Conservation (phyloP, 768 basidiomycete species). For the Agrocybe pediades region DNA sequence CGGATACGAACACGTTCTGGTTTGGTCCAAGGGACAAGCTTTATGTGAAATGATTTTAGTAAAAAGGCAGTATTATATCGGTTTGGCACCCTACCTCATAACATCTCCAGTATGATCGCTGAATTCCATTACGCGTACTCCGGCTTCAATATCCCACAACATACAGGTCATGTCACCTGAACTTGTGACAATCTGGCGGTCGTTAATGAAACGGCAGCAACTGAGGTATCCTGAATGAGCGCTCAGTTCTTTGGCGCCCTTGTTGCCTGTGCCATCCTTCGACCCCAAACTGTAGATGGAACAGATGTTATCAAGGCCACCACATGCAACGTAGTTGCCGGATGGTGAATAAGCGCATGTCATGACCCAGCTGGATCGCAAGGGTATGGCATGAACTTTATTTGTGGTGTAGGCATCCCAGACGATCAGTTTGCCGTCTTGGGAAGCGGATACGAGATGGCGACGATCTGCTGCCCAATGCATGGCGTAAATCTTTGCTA, state of each 20-base stretch:
- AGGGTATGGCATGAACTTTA: slow-evolving; percentile 98
- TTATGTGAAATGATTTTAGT: slow-evolving; percentile 14
- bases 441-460: slow-evolving; percentile 98
- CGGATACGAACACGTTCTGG: slow-evolving; percentile 95
- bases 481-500: slow-evolving; percentile 99
- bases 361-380: slow-evolving; percentile 99
- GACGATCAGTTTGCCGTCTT: slow-evolving; percentile 98
- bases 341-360: slow-evolving; percentile 98
- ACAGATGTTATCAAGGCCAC: slow-evolving; percentile 98
- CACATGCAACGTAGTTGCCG: slow-evolving; percentile 97
- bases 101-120: slow-evolving; percentile 99
- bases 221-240: slow-evolving; percentile 98
- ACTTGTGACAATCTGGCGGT: slow-evolving; percentile 96
- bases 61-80: slow-evolving; percentile 10
- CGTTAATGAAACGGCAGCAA: slow-evolving; percentile 98
- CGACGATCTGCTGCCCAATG: slow-evolving; percentile 98
- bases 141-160: slow-evolving; percentile 99
- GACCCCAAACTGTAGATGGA: slow-evolving; percentile 95
- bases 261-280: slow-evolving; percentile 74
- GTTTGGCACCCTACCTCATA: slow-evolving; percentile 78
- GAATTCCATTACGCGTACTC: slow-evolving; percentile 97
- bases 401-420: slow-evolving; percentile 99
- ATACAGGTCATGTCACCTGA: slow-evolving; percentile 99
- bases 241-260: slow-evolving; percentile 92
- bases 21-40: slow-evolving; percentile 95